Conservation (phyloP, 345 rosid genomes). For the Eucalyptus viminalis region DNA sequence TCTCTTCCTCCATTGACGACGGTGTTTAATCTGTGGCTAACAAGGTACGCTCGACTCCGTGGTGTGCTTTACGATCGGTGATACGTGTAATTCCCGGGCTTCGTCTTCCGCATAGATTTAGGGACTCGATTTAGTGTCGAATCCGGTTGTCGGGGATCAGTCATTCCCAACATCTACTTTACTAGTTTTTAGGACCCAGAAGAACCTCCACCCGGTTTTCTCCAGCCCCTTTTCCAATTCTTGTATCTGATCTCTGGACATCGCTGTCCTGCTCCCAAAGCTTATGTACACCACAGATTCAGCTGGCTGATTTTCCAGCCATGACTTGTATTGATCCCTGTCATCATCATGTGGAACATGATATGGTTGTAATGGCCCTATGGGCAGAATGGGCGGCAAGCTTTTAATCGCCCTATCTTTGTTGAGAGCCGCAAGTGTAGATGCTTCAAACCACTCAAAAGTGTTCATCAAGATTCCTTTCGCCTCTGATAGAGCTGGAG, state of each 20-base stretch:
- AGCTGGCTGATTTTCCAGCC: background rate
- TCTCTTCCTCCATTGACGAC: too few species aligned
- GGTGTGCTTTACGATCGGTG: too few species aligned
- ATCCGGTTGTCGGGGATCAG: too few species aligned
- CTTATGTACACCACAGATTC: background rate
- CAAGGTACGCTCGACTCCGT: too few species aligned
- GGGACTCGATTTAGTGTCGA: too few species aligned
- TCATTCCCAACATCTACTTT: too few species aligned
- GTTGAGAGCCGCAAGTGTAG: background rate
- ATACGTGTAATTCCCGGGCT: too few species aligned
- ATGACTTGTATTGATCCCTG: background rate
- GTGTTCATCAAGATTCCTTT: constrained; percentile 1
- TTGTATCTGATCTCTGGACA: background rate
- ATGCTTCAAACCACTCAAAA: background rate
- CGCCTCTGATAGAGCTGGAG: background rate
- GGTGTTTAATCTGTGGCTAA: too few species aligned
- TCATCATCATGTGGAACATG: background rate
- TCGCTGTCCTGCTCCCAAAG: background rate
- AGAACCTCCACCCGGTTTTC: background rate
- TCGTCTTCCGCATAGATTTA: too few species aligned
- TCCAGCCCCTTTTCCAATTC: background rate
- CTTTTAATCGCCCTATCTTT: background rate
- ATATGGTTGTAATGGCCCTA: constrained; percentile 4
- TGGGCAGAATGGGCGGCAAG: background rate
- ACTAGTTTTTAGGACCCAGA: background rate